A percentile compares a stretch with the other conserved stretches of the same genome.
phyloP scores from a whole-genome alignment of 2,329 filamentous ascomycete species.

The Talaromyces sp. region DNA sequence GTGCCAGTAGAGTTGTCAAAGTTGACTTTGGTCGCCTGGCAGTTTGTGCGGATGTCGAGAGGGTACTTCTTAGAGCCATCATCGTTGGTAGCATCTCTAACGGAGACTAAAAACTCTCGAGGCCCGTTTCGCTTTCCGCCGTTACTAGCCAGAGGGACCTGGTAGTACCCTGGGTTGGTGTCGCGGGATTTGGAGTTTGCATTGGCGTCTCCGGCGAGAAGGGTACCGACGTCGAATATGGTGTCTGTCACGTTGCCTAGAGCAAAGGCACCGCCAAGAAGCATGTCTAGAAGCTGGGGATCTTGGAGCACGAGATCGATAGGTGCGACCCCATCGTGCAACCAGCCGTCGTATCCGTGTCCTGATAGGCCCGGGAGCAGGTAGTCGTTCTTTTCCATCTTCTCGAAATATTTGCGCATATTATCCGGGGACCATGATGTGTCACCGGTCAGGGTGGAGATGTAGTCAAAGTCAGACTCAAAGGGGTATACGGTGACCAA shows the following conservation, averaged over 20 bases:
- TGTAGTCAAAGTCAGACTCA: slow-evolving; percentile 61
- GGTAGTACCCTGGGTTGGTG: slow-evolving; percentile 54
- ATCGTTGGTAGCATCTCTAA: slow-evolving; percentile 27
- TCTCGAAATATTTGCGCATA: slow-evolving; percentile 61
- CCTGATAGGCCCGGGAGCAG: slow-evolving; percentile 45
- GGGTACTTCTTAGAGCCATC: slow-evolving; percentile 50
- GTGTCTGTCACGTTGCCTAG: slow-evolving; percentile 51
- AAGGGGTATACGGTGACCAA: slow-evolving; percentile 62
- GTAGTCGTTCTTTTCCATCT: slow-evolving; percentile 59
- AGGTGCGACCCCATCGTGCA: slow-evolving; percentile 32
- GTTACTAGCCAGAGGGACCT: slow-evolving; percentile 57
- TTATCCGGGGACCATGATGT: slow-evolving; percentile 59
- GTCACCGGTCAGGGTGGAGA: slow-evolving; percentile 63
- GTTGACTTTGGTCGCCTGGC: slow-evolving; percentile 49
- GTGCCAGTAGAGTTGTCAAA: slow-evolving; percentile 43
- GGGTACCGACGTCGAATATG: slow-evolving; percentile 47
- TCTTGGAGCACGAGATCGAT: slow-evolving; percentile 57
- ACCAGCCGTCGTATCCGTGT: slow-evolving; percentile 45
- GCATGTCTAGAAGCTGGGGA: slow-evolving; percentile 55
- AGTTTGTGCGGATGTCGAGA: slow-evolving; percentile 58
- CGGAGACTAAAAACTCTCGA: slow-evolving; percentile 47
- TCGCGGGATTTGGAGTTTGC: slow-evolving; percentile 51
- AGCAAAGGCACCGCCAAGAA: slow-evolving; percentile 56
- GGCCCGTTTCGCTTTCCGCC: slow-evolving; percentile 26
- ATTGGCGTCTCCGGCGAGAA: slow-evolving; percentile 58